Evolutionary conservation across 768 basidiomycete species (phyloP), one percentile per base, ranked within the genome.

Genomic region (Hydnomerulius pinastri): DNA sequence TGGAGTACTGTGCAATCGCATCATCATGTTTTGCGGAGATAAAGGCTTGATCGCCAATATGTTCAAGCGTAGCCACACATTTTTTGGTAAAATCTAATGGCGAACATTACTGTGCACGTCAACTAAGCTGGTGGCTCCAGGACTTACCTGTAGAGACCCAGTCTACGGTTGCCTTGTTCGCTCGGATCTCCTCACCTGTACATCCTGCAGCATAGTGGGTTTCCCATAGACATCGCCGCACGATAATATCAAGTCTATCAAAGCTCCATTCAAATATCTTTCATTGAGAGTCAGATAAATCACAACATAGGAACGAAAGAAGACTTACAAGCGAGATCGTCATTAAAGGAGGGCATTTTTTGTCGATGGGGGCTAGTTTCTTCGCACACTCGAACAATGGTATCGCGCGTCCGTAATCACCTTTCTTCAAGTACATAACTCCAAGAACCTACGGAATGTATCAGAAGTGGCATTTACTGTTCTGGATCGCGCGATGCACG

Each of bases 251-350:
- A 27, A 41, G 53, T 12, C 30, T n/a, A 1, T 59, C 53, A 39
- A 60, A 51, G n/a, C 46, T n/a, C 58, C 58, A 59, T 0, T 48
- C 58, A 24, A 55, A 56, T 3, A 56, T 27, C 39, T 41, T 41
- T 35, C 39, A 27, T 9, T 13, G 39, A 41, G 20, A 27, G 13
- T 41, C 39, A 41, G 39, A 21, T 4, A 35, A 41, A 23, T n/a
- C n/a, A 13, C 39, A 20, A 21, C 21, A 41, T 18, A 41, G 21
- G 25, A 20, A 21, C 17, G 8, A 21, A 20, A 20, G 25, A 27
- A 41, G 20, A 27, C 39, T 7, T 20, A 18, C 38, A 45, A 60
- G 50, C 0, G 58, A 56, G 5, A 59, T 25, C 4, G n/a, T 23
- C 4, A 3, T 18, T 13, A 59, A 33, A 17, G 30, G 30, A 25